These are phyloP conservation scores for Orbilia quercus DNA, from an alignment of 2,329 filamentous ascomycete species.

Conservation along the genomic window DNA sequence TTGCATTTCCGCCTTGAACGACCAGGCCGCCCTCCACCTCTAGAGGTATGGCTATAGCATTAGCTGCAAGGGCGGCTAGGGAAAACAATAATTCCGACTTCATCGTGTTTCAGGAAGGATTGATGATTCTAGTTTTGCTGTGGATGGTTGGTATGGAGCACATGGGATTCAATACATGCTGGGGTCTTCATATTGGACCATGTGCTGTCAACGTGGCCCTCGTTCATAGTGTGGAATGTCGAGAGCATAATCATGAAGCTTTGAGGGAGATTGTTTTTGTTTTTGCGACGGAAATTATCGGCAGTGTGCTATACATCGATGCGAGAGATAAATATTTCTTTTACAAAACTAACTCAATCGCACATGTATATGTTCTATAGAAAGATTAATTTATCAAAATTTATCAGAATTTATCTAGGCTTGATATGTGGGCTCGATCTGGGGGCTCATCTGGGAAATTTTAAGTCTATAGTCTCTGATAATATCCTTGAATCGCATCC, in stretches of 20 bases:
- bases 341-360: background rate
- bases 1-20: conserved; percentile 42
- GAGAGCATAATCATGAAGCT: conserved; percentile 10
- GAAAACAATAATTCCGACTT: conserved; percentile 12
- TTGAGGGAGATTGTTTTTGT: conserved; percentile 33
- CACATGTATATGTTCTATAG: too few relatives aligned
- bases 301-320: background rate
- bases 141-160: background rate
- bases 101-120: conserved; percentile 5
- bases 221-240: background rate
- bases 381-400: too few relatives aligned
- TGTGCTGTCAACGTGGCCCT: background rate
- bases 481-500: too few relatives aligned
- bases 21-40: conserved; percentile 46
- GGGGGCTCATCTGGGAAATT: too few relatives aligned
- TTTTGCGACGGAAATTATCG: background rate
- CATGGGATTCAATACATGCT: background rate
- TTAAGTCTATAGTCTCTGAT: too few relatives aligned
- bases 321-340: conserved; percentile 3
- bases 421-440: too few relatives aligned
- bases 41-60: conserved; percentile 25
- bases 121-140: background rate
- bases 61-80: conserved; percentile 10
- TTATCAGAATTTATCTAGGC: too few relatives aligned
- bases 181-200: conserved; percentile 1